Percentiles rank a stretch among this genome's conserved stretches.
Evolutionary conservation across 140 eudicot species (phyloP).

Genomic region (Anethum foeniculum): DNA sequence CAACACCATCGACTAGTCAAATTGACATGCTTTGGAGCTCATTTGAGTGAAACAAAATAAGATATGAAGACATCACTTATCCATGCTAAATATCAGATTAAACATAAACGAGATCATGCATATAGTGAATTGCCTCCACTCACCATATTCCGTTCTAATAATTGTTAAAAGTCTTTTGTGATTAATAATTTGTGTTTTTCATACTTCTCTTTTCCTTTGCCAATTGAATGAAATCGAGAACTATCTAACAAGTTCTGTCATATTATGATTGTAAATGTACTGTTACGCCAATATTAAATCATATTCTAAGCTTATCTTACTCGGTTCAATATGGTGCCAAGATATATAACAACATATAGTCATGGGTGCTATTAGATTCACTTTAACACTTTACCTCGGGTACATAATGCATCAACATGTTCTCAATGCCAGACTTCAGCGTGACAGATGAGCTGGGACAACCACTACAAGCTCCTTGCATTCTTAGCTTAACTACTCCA

Average conservation of each 20-base stretch:
- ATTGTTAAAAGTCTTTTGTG: background rate
- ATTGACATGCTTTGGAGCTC: background rate
- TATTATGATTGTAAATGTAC: background rate
- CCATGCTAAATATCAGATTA: background rate
- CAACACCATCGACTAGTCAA: background rate
- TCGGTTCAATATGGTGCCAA: background rate
- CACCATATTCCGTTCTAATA: no score
- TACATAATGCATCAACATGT: conserved; percentile 96
- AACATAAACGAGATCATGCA: background rate
- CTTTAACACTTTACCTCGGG: conserved; percentile 52
- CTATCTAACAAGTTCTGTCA: background rate
- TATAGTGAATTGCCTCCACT: background rate
- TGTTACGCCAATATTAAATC: background rate
- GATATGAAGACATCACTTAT: background rate
- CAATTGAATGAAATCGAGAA: background rate
- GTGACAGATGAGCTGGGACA: conserved; percentile 99
- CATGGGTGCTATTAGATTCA: background rate
- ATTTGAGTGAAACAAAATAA: background rate
- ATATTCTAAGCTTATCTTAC: background rate
- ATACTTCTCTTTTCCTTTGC: background rate
- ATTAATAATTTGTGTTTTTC: background rate
- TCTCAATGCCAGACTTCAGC: conserved; percentile 92
- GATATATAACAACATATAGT: background rate
- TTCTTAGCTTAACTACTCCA: conserved; percentile 82
- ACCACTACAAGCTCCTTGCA: conserved; percentile 99